Evolutionary conservation across 768 basidiomycete genomes (phyloP), one percentile per base, ranked within the genome.

Genomic region (Pisolithus microcarpus): DNA sequence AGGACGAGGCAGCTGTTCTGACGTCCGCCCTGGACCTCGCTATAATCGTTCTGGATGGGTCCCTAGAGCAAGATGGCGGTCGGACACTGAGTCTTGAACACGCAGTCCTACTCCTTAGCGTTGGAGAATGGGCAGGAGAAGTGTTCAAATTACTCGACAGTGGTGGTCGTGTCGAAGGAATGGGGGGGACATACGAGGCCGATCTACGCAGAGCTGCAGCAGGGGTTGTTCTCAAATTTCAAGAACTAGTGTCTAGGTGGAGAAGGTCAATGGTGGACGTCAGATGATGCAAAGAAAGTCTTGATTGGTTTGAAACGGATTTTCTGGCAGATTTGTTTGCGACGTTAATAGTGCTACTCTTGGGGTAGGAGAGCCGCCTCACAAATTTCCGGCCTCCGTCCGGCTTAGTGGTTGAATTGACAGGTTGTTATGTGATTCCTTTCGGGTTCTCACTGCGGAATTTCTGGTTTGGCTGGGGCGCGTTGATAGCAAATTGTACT

Each of bases 221-320:
- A 1, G 90, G 89, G 0, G 85, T 93, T 1, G 64, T 94, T 40
- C 67, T 96, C 49, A 90, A 88, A 63, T 78, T 90, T 5, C 86
- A 91, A 47, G 81, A 84, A 55, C 67, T 90, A 16, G 75, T 77
- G 4, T 78, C 79, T 38, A 80, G 70, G 61, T 89, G 86, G 85
- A 72, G 79, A 37, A 75, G 81, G 43, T 77, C 80, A 0, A 82
- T 89, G 77, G 67, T 82, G 36, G 73, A 75, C 56, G 61, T 70
- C 43, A 56, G 55, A 45, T 71, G 49, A 39, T 26, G 8, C 11
- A 34, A 34, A 15, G 34, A 1, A 34, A 13, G 34, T 15, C 11
- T 15, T 34, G 11, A 11, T 34, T 34, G 34, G 30, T 31, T 31
- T 11, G 11, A 31, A 31, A 5, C 30, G 9, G 34, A 15, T 34